A percentile compares a stretch with the other conserved stretches of the same genome.
Conservation (phyloP, 495 filamentous ascomycete genomes). For the Penicillium cosmopolitanum region DNA sequence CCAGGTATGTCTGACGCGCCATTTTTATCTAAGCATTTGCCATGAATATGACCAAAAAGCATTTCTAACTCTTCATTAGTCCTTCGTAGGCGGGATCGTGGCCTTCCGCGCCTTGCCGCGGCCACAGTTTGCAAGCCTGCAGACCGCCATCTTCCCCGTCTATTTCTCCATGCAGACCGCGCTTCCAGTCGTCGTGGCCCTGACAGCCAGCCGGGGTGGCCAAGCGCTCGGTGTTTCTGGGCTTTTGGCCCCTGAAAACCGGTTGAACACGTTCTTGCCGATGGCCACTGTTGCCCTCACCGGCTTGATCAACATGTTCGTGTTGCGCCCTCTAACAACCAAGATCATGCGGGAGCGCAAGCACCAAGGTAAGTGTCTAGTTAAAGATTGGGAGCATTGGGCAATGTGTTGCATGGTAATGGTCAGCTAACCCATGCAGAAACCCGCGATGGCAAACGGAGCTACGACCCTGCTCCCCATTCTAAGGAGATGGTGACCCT, state of each 20-base stretch:
- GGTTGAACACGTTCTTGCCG: conserved; percentile 63
- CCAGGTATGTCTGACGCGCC: conserved; percentile 56
- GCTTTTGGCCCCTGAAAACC: conserved; percentile 57
- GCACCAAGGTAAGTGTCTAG: conserved; percentile 65
- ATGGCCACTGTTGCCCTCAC: conserved; percentile 65
- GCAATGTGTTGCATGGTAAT: neutral
- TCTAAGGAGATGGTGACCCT: conserved; percentile 79
- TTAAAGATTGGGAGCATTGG: neutral
- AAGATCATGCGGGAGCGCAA: conserved; percentile 74
- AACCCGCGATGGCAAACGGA: conserved; percentile 81
- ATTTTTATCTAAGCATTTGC: neutral
- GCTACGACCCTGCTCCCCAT: conserved; percentile 72
- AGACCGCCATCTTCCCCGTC: conserved; percentile 77
- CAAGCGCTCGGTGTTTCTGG: conserved; percentile 53
- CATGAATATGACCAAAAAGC: neutral
- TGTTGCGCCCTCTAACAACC: conserved; percentile 73
- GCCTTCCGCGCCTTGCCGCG: conserved; percentile 75
- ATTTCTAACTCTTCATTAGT: conserved; percentile 44
- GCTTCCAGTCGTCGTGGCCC: conserved; percentile 70
- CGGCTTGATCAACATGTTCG: conserved; percentile 65
- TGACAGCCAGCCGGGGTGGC: conserved; percentile 71
- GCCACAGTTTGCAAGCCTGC: conserved; percentile 78
- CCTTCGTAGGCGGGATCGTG: conserved; percentile 77
- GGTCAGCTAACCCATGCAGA: conserved; percentile 43
- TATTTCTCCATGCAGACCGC: conserved; percentile 84